Percentiles rank a stretch among this genome's conserved stretches.
Evolutionary conservation across 139 green algal species (phyloP).

Genomic region (Deuterostichococcus epilithicus): DNA sequence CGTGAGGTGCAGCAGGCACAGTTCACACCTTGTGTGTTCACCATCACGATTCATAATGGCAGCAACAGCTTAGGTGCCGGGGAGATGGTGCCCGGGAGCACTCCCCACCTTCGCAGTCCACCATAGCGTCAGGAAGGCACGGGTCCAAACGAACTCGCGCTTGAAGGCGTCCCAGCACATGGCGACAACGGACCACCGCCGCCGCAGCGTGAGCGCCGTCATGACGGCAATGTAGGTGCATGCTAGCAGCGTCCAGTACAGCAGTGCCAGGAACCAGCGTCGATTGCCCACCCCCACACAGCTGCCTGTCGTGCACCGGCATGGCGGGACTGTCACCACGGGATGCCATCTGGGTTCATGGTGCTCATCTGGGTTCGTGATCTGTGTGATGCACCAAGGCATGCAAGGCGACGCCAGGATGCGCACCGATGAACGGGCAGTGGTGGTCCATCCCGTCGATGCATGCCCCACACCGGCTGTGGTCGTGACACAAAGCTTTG

Average conservation of each 20-base stretch:
- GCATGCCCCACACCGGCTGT: neutral
- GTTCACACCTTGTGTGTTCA: no score
- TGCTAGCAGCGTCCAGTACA: neutral
- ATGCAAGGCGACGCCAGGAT: no score
- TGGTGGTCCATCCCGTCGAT: neutral
- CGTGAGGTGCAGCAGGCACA: no score
- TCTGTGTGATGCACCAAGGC: no score
- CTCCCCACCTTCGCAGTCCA: neutral
- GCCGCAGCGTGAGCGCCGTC: neutral
- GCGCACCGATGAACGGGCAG: neutral
- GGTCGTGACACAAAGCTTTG: neutral
- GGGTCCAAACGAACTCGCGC: neutral
- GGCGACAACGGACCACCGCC: neutral
- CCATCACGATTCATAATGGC: no score
- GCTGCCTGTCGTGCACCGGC: neutral
- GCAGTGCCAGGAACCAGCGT: neutral
- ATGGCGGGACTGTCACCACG: neutral
- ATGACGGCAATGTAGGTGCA: neutral
- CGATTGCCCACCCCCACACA: neutral
- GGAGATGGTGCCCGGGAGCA: no score
- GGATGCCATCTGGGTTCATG: no score
- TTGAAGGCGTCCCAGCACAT: neutral
- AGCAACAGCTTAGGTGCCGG: no score
- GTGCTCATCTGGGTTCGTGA: no score
- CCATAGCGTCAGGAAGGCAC: neutral